phyloP scores from a whole-genome alignment of 75 land plant genomes.

The Pinus taeda region DNA sequence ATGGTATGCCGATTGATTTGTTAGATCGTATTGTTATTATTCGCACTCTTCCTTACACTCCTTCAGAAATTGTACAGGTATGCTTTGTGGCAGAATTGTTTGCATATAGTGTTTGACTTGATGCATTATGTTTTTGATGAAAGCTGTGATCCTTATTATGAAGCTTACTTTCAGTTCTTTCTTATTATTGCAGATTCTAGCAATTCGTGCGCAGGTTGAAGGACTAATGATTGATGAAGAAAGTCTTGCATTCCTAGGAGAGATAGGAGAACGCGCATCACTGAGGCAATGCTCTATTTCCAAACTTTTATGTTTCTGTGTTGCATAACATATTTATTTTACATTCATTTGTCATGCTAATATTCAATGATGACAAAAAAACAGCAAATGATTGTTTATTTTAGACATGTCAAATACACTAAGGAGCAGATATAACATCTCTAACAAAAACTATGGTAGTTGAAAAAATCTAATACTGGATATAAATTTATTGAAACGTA shows the following conservation, averaged over 20 bases:
- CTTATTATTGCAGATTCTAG: conserved; percentile 61
- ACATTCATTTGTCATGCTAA: too few relatives aligned
- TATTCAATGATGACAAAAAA: too few relatives aligned
- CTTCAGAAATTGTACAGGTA: conserved; percentile 95
- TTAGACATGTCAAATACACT: too few relatives aligned
- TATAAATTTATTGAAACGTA: too few relatives aligned
- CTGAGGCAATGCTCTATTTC: conserved; percentile 41
- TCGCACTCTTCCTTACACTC: conserved; percentile 85
- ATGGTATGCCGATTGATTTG: conserved; percentile 96
- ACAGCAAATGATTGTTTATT: too few relatives aligned
- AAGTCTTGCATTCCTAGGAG: conserved; percentile 85
- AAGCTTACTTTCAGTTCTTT: conserved; percentile 4
- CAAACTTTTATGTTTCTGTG: too few relatives aligned
- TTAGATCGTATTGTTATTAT: conserved; percentile 89
- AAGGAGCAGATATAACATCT: too few relatives aligned
- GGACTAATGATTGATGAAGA: conserved; percentile 82
- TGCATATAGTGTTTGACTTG: not conserved
- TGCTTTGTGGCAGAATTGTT: not conserved
- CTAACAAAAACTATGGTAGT: too few relatives aligned
- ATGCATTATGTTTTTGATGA: not conserved
- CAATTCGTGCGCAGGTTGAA: conserved; percentile 96
- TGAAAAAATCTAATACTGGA: too few relatives aligned
- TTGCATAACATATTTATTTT: too few relatives aligned
- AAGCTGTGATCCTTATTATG: not conserved
- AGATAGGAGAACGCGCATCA: conserved; percentile 83